These are phyloP conservation scores for Penicillium desertorum DNA, from an alignment of 495 filamentous ascomycete species.

Conservation along the genomic window DNA sequence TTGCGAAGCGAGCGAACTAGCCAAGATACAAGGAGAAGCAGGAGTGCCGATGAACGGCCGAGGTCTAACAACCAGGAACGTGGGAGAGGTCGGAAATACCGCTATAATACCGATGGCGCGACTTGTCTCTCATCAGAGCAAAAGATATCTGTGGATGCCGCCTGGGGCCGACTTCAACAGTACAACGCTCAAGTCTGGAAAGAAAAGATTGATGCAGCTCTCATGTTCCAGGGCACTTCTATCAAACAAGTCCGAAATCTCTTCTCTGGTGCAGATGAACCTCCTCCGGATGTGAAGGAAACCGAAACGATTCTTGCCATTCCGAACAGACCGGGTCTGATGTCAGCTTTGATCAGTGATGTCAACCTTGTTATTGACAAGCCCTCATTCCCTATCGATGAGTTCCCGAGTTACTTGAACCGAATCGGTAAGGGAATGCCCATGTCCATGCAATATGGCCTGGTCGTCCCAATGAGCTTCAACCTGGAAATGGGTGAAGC, in stretches of 20 bases:
- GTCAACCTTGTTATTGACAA: slow-evolving; percentile 86
- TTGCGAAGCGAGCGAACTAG: slow-evolving; percentile 47
- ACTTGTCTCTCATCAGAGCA: slow-evolving; percentile 65
- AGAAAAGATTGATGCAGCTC: slow-evolving; percentile 76
- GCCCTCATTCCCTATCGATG: slow-evolving; percentile 79
- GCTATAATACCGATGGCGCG: slow-evolving; percentile 78
- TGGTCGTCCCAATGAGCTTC: slow-evolving; percentile 87
- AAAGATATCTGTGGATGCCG: slow-evolving; percentile 69
- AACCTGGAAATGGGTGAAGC: slow-evolving; percentile 91
- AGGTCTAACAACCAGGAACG: slow-evolving; percentile 30
- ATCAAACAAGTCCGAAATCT: slow-evolving; percentile 77
- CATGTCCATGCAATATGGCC: slow-evolving; percentile 79
- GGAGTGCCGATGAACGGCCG: slow-evolving; percentile 50
- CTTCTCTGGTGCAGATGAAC: slow-evolving; percentile 81
- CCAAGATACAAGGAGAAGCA: slow-evolving; percentile 51
- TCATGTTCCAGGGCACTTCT: slow-evolving; percentile 64
- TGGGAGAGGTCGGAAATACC: slow-evolving; percentile 51
- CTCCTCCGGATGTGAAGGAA: slow-evolving; percentile 77
- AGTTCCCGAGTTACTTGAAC: slow-evolving; percentile 80
- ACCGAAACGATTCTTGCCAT: slow-evolving; percentile 83
- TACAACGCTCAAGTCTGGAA: slow-evolving; percentile 93
- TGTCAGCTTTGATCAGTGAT: slow-evolving; percentile 79
- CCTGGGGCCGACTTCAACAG: slow-evolving; percentile 68
- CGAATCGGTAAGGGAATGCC: slow-evolving; percentile 95
- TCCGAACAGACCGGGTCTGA: slow-evolving; percentile 80